Evolutionary conservation across 805 yeast genomes (phyloP).

Genomic region (Cyberlindnera suaveolens): DNA sequence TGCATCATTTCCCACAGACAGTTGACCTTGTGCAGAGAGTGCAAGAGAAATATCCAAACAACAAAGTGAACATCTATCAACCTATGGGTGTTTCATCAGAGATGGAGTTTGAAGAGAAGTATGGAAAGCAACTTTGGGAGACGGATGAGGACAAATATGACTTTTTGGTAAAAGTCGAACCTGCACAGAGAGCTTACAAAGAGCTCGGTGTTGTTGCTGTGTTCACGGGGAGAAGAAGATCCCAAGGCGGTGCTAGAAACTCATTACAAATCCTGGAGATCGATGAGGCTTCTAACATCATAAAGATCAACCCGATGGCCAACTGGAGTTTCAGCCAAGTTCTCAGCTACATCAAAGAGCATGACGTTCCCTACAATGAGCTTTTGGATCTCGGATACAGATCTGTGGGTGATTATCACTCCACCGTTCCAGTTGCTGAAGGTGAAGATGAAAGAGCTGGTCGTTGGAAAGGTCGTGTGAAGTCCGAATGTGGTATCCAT

Average conservation of each 20-base stretch:
- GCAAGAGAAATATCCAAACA: slow-evolving; percentile 46
- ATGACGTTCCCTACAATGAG: slow-evolving; percentile 81
- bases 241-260: slow-evolving; percentile 85
- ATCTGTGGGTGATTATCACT: slow-evolving; percentile 93
- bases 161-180: slow-evolving; percentile 86
- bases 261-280: slow-evolving; percentile 68
- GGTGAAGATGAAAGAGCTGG: slow-evolving; percentile 98
- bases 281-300: slow-evolving; percentile 59
- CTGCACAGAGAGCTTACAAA: slow-evolving; percentile 76
- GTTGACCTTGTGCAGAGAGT: slow-evolving; percentile 61
- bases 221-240: slow-evolving; percentile 83
- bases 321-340: slow-evolving; percentile 78
- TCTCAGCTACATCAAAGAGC: slow-evolving; percentile 55
- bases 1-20: slow-evolving; percentile 95
- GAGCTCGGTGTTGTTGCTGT: slow-evolving; percentile 75
- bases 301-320: slow-evolving; percentile 86
- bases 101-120: slow-evolving; percentile 52
- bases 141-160: slow-evolving; percentile 77
- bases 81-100: slow-evolving; percentile 57
- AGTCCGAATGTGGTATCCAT: slow-evolving; percentile 96
- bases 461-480: slow-evolving; percentile 88
- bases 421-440: slow-evolving; percentile 81
- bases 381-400: slow-evolving; percentile 81
- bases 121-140: slow-evolving; percentile 84
- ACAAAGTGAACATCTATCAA: slow-evolving; percentile 54